phyloP scores from a whole-genome alignment of 208 protist species.

The Tritrichomonas foetus region DNA sequence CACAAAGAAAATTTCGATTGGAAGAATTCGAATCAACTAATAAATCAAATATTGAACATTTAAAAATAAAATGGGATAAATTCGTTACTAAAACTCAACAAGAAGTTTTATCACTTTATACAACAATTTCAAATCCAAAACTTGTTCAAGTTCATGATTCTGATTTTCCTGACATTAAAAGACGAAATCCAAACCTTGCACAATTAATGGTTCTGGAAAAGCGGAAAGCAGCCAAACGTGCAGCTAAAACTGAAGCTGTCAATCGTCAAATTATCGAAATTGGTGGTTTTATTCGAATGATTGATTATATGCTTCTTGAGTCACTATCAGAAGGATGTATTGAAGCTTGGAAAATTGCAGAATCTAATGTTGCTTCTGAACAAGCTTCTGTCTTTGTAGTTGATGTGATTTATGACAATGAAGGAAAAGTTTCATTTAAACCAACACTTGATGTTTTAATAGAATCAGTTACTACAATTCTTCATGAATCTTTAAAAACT shows the following conservation, averaged over 20 bases:
- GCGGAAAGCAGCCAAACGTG: neutral
- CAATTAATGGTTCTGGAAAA: neutral
- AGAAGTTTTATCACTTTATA: neutral
- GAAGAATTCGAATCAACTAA: neutral
- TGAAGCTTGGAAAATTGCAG: neutral
- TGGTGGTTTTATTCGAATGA: neutral
- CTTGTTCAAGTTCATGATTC: neutral
- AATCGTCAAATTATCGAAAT: neutral
- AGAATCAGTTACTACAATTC: neutral
- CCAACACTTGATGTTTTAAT: neutral
- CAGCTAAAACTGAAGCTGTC: neutral
- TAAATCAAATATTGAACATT: neutral
- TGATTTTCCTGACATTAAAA: neutral
- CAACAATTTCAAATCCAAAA: neutral
- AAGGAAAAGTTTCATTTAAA: neutral
- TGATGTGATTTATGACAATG: neutral
- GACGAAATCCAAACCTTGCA: neutral
- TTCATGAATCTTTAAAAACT: neutral
- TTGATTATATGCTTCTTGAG: slow-evolving; percentile 26
- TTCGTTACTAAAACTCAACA: neutral
- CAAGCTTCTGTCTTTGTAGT: neutral
- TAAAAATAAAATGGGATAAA: neutral
- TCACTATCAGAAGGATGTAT: neutral
- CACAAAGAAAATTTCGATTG: neutral
- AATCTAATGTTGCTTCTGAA: neutral